Evolutionary conservation across 768 basidiomycete species (phyloP), one percentile per base, ranked within the genome.

Genomic region (Suillus fuscotomentosus): DNA sequence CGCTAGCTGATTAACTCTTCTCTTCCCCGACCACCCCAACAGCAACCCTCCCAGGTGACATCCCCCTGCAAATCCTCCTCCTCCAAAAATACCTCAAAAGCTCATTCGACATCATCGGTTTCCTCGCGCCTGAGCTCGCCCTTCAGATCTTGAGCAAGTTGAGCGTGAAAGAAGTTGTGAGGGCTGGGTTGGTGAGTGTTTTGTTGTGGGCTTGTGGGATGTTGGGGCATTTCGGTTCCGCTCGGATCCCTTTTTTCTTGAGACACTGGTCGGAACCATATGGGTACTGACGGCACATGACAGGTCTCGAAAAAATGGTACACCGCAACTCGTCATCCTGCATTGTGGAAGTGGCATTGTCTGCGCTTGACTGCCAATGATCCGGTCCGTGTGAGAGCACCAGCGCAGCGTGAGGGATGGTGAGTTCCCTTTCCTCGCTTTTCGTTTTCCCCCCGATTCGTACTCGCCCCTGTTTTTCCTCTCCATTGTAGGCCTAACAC

Each of bases 21-120:
- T 27, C 17, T 53, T 53, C 15, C 53, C 41, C 24, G 6, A 27
- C 55, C 48, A 39, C 22, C 39, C 63, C 17, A 53, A 34, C 66
- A 91, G 91, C 90, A 13, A 87, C 89, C 75, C 81, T 92, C 67
- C 94, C 94, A 0, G 92, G 92, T 39, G 94, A 95, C 69, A 91
- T 95, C 39, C 86, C 85, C 13, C 81, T 92, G 7, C 94, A 95
- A 73, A 93, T 96, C 51, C 82, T 90, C 1, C 85, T 93, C 3
- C 84, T 97, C 20, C 86, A 95, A 75, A 93, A 94, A 74, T 95
- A 97, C 68, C 84, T 85, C 42, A 86, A 83, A 69, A 90, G 90
- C 14, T 90, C 92, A 7, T 92, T 92, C 70, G 95, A 97, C 71
- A 82, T 97, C 57, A 79, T 96, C 38, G 89, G 90, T 8, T 82